Conservation (phyloP, 169 alveolate species). For the Cryptosporidium ryanae region DNA sequence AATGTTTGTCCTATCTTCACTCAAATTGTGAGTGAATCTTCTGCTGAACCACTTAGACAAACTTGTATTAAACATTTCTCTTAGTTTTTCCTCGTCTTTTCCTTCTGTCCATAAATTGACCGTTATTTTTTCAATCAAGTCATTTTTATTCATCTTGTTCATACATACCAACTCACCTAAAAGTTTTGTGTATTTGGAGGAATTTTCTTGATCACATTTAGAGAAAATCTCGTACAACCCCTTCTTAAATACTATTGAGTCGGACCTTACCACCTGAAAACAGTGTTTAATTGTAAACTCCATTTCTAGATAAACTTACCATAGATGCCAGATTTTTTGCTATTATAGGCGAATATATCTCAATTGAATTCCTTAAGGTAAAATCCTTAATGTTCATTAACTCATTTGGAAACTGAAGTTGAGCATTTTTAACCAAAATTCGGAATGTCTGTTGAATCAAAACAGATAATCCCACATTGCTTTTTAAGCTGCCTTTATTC, state of each 20-base stretch:
- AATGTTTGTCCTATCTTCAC: background rate
- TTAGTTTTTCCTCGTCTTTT: conserved; percentile 27
- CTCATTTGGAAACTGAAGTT: conserved; percentile 16
- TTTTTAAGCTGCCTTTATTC: conserved; percentile 51
- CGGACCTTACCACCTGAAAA: conserved; percentile 27
- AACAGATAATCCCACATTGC: conserved; percentile 32
- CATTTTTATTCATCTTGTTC: background rate
- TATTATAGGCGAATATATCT: conserved; percentile 43
- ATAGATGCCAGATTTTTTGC: conserved; percentile 59
- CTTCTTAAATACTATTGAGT: conserved; percentile 41
- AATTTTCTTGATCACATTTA: conserved; percentile 32
- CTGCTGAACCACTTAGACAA: conserved; percentile 27
- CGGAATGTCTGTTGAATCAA: conserved; percentile 31
- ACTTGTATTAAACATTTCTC: background rate
- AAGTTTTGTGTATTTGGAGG: background rate
- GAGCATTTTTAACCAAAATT: conserved; percentile 12
- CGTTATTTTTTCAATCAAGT: background rate
- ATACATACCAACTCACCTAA: conserved; percentile 27
- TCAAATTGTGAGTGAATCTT: background rate
- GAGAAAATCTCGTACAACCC: conserved; percentile 43
- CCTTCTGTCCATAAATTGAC: conserved; percentile 1
- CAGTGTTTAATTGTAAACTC: background rate
- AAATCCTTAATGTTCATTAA: conserved; percentile 44
- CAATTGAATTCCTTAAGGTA: conserved; percentile 13
- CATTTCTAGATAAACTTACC: conserved; percentile 25